Evolutionary conservation across 441 rosid genomes (phyloP).

Genomic region (Euphorbia corollata): DNA sequence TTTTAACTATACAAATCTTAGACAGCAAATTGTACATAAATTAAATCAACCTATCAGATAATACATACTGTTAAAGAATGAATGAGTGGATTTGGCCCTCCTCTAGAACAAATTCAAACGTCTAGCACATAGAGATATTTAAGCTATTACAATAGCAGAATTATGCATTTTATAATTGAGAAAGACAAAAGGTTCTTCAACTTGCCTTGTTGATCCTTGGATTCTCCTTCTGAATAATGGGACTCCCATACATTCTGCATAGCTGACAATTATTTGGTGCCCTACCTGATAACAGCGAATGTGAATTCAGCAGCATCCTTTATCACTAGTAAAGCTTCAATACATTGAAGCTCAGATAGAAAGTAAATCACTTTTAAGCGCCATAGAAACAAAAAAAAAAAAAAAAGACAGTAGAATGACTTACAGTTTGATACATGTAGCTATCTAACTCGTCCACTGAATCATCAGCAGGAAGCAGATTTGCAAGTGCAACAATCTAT

Average conservation of each 20-base stretch:
- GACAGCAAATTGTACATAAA: background rate
- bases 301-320: background rate
- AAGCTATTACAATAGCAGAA: background rate
- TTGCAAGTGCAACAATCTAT: slow-evolving; percentile 87
- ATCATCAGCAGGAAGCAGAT: slow-evolving; percentile 77
- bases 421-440: slow-evolving; percentile 94
- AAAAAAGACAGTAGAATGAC: slow-evolving; percentile 11
- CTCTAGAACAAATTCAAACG: background rate
- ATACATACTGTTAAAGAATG: background rate
- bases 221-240: slow-evolving; percentile 81
- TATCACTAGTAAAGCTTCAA: background rate
- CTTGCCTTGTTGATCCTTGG: slow-evolving; percentile 78
- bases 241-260: slow-evolving; percentile 85
- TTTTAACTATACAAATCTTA: background rate
- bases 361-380: background rate
- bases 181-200: background rate
- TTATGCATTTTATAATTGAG: background rate
- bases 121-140: background rate
- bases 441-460: slow-evolving; percentile 87
- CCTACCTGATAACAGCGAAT: slow-evolving; percentile 52
- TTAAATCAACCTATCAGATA: background rate
- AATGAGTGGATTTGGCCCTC: background rate
- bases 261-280: slow-evolving; percentile 79
- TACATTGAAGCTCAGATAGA: background rate
- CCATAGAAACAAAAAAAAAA: background rate